A percentile compares a stretch with the other conserved stretches of the same genome.
Conservation (phyloP, 768 basidiomycete genomes). For the Leucosporidium scottii region DNA sequence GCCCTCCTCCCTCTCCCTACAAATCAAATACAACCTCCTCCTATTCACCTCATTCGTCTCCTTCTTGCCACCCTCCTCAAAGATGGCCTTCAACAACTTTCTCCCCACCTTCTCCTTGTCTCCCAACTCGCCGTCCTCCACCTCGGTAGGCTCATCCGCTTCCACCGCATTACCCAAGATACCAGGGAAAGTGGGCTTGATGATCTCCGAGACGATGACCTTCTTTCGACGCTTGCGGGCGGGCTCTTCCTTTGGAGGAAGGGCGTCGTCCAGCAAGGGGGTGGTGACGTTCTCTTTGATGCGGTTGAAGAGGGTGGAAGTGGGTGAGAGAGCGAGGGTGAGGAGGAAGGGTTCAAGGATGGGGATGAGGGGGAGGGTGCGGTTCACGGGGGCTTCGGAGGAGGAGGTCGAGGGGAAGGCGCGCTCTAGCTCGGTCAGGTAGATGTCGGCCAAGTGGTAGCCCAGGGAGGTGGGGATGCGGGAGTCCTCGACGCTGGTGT, state of each 20-base stretch:
- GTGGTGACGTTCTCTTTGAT: constrained; percentile 60
- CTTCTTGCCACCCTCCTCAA: constrained; percentile 64
- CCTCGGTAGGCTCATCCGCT: neutral
- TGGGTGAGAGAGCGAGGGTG: constrained; percentile 62
- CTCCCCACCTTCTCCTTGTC: constrained; percentile 12
- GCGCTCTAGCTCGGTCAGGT: constrained; percentile 78
- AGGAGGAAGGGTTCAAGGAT: constrained; percentile 64
- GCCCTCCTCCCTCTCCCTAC: neutral
- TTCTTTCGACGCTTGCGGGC: neutral
- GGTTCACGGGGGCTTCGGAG: constrained; percentile 10
- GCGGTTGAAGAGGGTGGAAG: constrained; percentile 62
- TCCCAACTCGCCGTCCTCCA: neutral
- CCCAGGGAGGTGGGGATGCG: constrained; percentile 69
- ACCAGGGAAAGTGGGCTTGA: neutral
- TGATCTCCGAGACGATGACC: neutral
- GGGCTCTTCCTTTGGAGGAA: constrained; percentile 24
- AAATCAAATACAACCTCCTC: constrained; percentile 61
- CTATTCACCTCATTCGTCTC: constrained; percentile 72
- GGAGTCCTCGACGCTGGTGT: constrained; percentile 56
- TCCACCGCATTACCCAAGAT: neutral
- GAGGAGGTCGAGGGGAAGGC: constrained; percentile 21
- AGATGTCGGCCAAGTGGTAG: constrained; percentile 84
- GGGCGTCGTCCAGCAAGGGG: constrained; percentile 54
- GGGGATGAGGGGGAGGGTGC: constrained; percentile 8
- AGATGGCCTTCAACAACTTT: constrained; percentile 45